Evolutionary conservation across 2,329 filamentous ascomycete species (phyloP), one percentile per base, ranked within the genome.

Genomic region (Fusarium drepaniforme): DNA sequence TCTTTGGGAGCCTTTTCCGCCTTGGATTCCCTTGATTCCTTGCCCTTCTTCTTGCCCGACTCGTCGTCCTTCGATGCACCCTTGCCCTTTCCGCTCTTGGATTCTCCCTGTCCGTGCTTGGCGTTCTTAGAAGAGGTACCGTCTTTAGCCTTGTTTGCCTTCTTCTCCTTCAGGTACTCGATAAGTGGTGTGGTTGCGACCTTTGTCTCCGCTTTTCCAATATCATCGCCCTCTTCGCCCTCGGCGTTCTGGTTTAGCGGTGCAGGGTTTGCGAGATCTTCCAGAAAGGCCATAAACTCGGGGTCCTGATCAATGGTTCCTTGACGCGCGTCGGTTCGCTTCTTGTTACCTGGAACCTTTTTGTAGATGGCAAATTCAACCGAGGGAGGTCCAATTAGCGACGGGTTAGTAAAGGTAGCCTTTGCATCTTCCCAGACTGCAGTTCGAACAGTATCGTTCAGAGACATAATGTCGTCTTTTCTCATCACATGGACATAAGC

Each of bases 301-400:
- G 94, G 92, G 80, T 99, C 97, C 81, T 98, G 95, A 79, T 99
- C 97, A 76, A 99, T 98, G 4, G 95, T 98, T 64, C 96, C 97
- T 82, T 98, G 94, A 16, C 96, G 92, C 64, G 92, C 91, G 85
- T 99, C 97, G 64, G 91, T 90, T 38, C 95, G 92, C 60, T 90
- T 90, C 81, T 94, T 94, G 40, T 88, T 90, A 69, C 90, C 90
- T 2, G 96, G 95, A 2, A 95, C 90, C 79, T 96, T 96, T 75
- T 94, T 94, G 84, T 96, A 97, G 1, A 93, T 90, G 21, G 96
- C 91, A 79, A 94, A 94, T 79, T 98, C 96, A 59, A 98, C 86
- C 7, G 90, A 89, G 0, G 97, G 96, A 2, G 93, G 94, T 0
- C 94, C 93, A 65, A 97, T 86, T 3, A 98, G 89, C 30, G 92